Base-by-base conservation (phyloP, 768 basidiomycete genomes). In the Tricholoma sp. region DNA sequence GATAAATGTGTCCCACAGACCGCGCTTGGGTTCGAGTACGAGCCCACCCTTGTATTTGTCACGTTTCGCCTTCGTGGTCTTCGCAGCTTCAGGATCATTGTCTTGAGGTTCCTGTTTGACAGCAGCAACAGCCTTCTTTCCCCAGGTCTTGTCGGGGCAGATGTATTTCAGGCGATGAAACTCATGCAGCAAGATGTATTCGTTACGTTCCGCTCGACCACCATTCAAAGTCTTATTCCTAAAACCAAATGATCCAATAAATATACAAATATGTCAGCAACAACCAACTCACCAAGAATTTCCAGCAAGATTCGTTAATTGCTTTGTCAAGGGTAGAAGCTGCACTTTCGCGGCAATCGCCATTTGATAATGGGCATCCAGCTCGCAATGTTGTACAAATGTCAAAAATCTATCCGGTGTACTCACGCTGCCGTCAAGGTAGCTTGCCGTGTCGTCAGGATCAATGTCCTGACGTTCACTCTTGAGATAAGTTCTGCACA, bases 11-110 rank as follows among this genome's bases (percentile, higher is more conserved):
- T 98, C 97, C 91, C 93, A 98, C 39, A 99, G 76, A 10, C 95
- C 93, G 54, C 91, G 80, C 74, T 97, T 95, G 2, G 97, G 97
- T 57, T 97, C 92, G 61, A 99, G 94, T 18, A 99, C 97, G 53
- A 98, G 80, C 71, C 97, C 97, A 69, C 97, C 97, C 74, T 98
- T 97, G 77, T 93, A 99, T 74, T 98, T 98, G 74, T 98, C 96
- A 52, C 85, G 84, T 67, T 88, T 91, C 43, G 77, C 75, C 64
- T 91, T 91, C 29, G 74, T 72, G 3, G 77, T 69, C 64, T 85
- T 85, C 29, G 80, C 82, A 10, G 77, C 80, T 46, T 86, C 84
- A 9, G 76, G 77, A 52, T 86, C 81, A 19, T 82, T 81, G 52
- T 80, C 81, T 47, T 80, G 76, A 2, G 73, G 70, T 56, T 80